These are phyloP conservation scores for Phoma sp. DNA, from an alignment of 2,329 filamentous ascomycete genomes.

Conservation along the genomic window DNA sequence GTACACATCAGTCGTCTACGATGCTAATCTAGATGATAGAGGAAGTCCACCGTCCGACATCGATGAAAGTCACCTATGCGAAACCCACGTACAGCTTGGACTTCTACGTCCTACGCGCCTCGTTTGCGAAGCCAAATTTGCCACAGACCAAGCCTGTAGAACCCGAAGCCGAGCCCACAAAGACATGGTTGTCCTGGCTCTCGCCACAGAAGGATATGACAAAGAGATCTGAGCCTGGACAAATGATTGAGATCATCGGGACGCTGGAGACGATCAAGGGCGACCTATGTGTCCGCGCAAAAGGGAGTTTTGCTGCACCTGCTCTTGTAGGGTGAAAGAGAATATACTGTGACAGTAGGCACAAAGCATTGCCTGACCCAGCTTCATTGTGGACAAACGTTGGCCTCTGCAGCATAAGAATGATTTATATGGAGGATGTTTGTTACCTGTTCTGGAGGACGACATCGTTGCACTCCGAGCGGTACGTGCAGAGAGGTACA, in stretches of 20 bases:
- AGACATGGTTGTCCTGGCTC: constrained; percentile 39
- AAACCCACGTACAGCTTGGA: constrained; percentile 63
- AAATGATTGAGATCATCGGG: constrained; percentile 57
- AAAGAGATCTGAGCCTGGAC: constrained; percentile 51
- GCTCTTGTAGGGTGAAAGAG: constrained; percentile 8
- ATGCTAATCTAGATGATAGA: constrained; percentile 24
- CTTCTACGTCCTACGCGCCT: constrained; percentile 68
- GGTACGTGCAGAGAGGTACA: too few relatives aligned
- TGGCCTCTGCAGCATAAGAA: too few relatives aligned
- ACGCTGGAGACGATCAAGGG: constrained; percentile 63
- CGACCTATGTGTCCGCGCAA: constrained; percentile 63
- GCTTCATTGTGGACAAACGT: not conserved
- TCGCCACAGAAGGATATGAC: constrained; percentile 46
- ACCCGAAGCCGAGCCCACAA: constrained; percentile 32
- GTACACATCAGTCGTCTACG: not conserved
- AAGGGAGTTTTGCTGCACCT: constrained; percentile 31
- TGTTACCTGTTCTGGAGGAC: too few relatives aligned
- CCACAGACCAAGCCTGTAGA: constrained; percentile 34
- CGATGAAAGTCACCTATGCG: constrained; percentile 64
- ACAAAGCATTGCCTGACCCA: not conserved
- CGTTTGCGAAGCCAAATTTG: constrained; percentile 43
- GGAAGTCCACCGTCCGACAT: constrained; percentile 38
- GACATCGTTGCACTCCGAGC: too few relatives aligned
- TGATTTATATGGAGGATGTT: too few relatives aligned
- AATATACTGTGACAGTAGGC: not conserved